Conservation (phyloP, 805 yeast species). For the Kluyveromyces lactis region DNA sequence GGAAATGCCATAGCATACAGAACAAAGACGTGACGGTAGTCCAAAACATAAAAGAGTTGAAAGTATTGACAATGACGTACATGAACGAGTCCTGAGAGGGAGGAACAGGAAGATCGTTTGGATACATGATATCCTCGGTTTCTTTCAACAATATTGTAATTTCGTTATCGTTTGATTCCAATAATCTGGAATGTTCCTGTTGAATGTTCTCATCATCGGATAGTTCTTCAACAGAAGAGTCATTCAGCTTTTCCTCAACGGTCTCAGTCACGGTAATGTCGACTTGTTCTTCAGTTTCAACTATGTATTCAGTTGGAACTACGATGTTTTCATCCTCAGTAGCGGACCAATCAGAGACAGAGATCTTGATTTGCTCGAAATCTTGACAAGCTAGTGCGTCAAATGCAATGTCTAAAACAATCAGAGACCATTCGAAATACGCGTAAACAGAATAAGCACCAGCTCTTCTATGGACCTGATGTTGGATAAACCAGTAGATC, state of each 20-base stretch:
- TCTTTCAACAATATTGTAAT: constrained; percentile 18
- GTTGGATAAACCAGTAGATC: constrained; percentile 84
- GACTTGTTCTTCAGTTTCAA: constrained; percentile 4
- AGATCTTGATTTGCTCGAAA: constrained; percentile 40
- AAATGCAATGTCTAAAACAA: constrained; percentile 73
- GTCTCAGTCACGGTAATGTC: neutral
- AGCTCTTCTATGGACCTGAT: constrained; percentile 74
- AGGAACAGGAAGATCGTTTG: constrained; percentile 6
- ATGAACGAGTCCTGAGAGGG: constrained; percentile 22
- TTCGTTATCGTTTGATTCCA: constrained; percentile 12
- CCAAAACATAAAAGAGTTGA: constrained; percentile 80
- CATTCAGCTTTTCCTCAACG: neutral
- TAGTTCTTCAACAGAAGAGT: constrained; percentile 6
- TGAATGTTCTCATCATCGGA: constrained; percentile 2
- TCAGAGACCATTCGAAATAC: constrained; percentile 88
- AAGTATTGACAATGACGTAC: constrained; percentile 30
- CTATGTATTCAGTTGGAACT: constrained; percentile 2
- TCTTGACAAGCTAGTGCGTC: constrained; percentile 75
- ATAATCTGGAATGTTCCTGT: constrained; percentile 5
- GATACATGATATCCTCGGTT: constrained; percentile 14
- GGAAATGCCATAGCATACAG: constrained; percentile 92
- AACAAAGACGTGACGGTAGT: constrained; percentile 72
- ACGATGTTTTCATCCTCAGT: constrained; percentile 13
- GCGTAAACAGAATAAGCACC: constrained; percentile 98
- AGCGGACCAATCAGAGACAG: constrained; percentile 33